Base-by-base conservation (phyloP, 148 eudicot species). In the Spergularia marina region DNA sequence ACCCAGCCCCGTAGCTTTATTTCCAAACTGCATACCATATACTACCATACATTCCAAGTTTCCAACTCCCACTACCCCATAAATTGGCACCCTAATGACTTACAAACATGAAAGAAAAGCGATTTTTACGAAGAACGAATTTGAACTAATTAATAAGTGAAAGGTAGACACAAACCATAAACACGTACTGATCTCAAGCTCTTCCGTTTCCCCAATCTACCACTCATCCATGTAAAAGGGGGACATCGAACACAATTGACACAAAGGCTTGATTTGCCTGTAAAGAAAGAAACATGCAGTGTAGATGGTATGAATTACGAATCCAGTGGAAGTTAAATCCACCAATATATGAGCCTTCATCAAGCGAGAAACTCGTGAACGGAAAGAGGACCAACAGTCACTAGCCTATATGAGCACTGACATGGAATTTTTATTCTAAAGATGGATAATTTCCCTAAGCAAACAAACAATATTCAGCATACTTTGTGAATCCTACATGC, bases 121-220 rank as follows among this genome's bases (percentile, higher is more conserved):
- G 1, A 17, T 68, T 47, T 36, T 12, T 11, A 52, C 49, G 1
- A 68, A 7, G 25, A 13, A 10, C 1, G 53, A 20, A 52, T 2
- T 21, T 68, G 18, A 68, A n/a, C 40, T 6, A 68, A 5, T 8
- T 51, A 12, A 68, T 68, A 17, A 21, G 18, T 55, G 23, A 68
- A 68, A 68, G 72, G 58, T 52, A 68, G 72, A 68, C 52, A 68
- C 72, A 68, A 68, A 68, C 72, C 72, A n/a, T 68, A 68, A 21
- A 23, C 52, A 68, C 72, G 55, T 68, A 68, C 72, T 68, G 72
- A 23, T 68, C 72, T 68, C 72, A 68, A 21, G 72, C 72, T 68
- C 57, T 15, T 23, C 40, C 40, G 41, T 21, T 44, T 44, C 49
- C 49, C 10, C 49, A 39, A 52, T 52, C 18, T 68, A 23, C 13